A percentile compares a stretch with the other conserved stretches of the same genome.
phyloP scores from a whole-genome alignment of 352 stramenopile genomes.

The Thraustotheca clavata region DNA sequence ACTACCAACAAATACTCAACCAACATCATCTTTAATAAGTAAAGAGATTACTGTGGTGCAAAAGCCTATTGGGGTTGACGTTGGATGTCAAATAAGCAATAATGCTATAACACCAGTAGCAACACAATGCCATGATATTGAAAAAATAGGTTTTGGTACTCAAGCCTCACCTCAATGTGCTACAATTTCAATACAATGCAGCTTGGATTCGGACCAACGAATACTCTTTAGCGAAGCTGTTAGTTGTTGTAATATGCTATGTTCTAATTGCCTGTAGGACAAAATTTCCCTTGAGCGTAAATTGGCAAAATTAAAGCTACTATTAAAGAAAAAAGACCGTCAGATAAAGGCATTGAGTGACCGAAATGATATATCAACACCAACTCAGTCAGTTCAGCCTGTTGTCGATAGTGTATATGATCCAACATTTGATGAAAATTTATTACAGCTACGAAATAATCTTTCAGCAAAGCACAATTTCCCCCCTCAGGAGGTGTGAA shows the following conservation, averaged over 20 bases:
- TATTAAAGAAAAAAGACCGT: slow-evolving; percentile 31
- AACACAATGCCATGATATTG: too few species aligned
- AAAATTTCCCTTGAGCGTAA: slow-evolving; percentile 33
- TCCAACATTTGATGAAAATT: neutral
- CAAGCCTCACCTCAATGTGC: too few species aligned
- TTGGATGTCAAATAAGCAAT: too few species aligned
- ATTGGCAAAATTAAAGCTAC: slow-evolving; percentile 30
- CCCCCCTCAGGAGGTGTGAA: too few species aligned
- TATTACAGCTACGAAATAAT: neutral
- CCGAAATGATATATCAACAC: slow-evolving; percentile 1
- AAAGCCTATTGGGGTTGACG: too few species aligned
- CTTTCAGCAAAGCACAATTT: too few species aligned
- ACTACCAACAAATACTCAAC: too few species aligned
- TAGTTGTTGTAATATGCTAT: neutral
- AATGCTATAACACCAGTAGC: too few species aligned
- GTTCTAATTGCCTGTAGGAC: slow-evolving; percentile 23
- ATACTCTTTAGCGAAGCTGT: neutral
- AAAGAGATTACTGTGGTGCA: too few species aligned
- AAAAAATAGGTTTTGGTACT: too few species aligned
- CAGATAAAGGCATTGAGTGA: slow-evolving; percentile 24
- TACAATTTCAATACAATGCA: neutral
- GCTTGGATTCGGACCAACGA: neutral
- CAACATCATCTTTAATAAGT: too few species aligned
- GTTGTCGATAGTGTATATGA: too few species aligned
- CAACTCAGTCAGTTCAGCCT: neutral